These are phyloP conservation scores for Tylopilus sp. DNA, from an alignment of 768 basidiomycete genomes.

Conservation along the genomic window DNA sequence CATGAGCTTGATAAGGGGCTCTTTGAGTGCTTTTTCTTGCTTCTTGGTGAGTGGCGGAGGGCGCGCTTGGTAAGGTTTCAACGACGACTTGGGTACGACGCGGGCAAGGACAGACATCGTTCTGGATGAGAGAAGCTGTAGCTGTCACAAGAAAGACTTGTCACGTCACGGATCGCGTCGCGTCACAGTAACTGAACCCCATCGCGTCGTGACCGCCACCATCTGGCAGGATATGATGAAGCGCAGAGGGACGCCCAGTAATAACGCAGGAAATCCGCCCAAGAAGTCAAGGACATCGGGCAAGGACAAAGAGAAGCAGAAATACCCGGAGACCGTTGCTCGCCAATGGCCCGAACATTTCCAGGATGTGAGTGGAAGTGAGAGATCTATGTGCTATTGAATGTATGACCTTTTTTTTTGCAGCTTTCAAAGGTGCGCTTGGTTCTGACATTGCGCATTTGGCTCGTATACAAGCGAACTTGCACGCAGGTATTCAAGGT, in stretches of 20 bases:
- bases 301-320: constrained; percentile 19
- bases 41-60: constrained; percentile 33
- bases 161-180: constrained; percentile 26
- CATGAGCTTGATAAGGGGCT: constrained; percentile 41
- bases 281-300: constrained; percentile 18
- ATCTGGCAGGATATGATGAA: constrained; percentile 10
- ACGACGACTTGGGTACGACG: constrained; percentile 35
- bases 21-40: constrained; percentile 26
- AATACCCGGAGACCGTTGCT: constrained; percentile 4
- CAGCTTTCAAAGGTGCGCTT: constrained; percentile 59
- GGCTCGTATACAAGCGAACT: no score
- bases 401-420: constrained; percentile 1
- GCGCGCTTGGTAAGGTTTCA: constrained; percentile 20
- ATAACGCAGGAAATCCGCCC: not conserved
- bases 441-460: not conserved
- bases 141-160: not conserved
- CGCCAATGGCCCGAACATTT: constrained; percentile 63
- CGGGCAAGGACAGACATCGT: constrained; percentile 29
- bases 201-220: no score
- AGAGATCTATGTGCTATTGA: not conserved
- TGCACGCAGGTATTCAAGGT: constrained; percentile 43
- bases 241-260: constrained; percentile 7
- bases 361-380: constrained; percentile 36
- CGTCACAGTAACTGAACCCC: not conserved
- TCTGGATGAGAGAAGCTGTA: not conserved